phyloP scores from a whole-genome alignment of 2,329 filamentous ascomycete species.

The Xylariaceae sp. region DNA sequence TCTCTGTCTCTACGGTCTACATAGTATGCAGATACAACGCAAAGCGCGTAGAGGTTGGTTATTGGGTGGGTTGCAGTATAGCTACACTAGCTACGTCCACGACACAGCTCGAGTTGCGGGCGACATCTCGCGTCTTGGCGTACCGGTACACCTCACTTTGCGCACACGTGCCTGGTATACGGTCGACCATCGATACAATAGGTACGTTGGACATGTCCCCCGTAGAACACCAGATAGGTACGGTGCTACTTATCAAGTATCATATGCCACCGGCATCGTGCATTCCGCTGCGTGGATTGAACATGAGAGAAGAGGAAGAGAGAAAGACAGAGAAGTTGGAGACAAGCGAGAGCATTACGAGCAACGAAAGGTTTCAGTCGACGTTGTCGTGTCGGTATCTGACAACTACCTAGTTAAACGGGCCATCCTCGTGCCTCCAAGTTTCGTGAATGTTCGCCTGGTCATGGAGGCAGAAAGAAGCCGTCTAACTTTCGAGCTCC shows the following conservation, averaged over 20 bases:
- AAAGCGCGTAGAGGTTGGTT: no score
- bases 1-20: no score
- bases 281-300: slow-evolving; percentile 1
- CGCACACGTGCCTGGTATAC: not conserved
- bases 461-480: not conserved
- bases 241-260: not conserved
- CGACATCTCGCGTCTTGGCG: not conserved
- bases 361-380: not conserved
- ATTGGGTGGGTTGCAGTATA: not conserved
- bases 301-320: slow-evolving; percentile 4
- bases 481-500: not conserved
- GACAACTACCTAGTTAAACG: not conserved
- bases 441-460: not conserved
- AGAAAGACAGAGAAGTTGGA: not conserved
- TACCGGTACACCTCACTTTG: not conserved
- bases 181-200: not conserved
- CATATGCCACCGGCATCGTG: not conserved
- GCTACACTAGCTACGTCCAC: not conserved
- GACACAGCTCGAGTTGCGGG: not conserved
- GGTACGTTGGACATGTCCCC: not conserved
- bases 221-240: not conserved
- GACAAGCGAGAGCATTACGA: not conserved
- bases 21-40: not conserved
- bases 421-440: slow-evolving; percentile 2
- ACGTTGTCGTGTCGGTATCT: slow-evolving; percentile 2